A percentile compares a stretch with the other conserved stretches of the same genome.
Conservation (phyloP, 2,329 filamentous ascomycete genomes). For the Venturia nashicola region DNA sequence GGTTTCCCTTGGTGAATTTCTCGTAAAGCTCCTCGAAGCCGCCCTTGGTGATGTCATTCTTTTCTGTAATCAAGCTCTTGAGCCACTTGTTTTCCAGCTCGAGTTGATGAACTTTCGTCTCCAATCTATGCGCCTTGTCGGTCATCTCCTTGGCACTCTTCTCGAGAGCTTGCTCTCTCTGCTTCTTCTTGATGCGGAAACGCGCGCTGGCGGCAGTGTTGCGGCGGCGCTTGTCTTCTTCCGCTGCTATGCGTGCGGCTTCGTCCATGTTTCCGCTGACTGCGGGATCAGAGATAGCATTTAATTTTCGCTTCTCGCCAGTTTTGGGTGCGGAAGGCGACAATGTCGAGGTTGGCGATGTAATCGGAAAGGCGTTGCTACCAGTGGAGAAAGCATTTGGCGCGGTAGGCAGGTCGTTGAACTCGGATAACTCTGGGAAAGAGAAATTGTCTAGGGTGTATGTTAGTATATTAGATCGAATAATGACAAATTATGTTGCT, state of each 20-base stretch:
- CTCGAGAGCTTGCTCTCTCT: slow-evolving; percentile 39
- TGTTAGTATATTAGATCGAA: neutral
- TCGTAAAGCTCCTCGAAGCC: slow-evolving; percentile 6
- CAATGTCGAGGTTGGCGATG: slow-evolving; percentile 17
- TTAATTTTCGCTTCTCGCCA: slow-evolving; percentile 36
- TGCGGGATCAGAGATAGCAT: slow-evolving; percentile 19
- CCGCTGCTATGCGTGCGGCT: slow-evolving; percentile 32
- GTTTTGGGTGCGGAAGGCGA: slow-evolving; percentile 12
- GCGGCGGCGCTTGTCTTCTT: slow-evolving; percentile 41
- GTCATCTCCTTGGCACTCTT: slow-evolving; percentile 39
- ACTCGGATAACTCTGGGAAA: slow-evolving; percentile 29
- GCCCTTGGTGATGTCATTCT: slow-evolving; percentile 15
- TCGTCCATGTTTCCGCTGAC: slow-evolving; percentile 30
- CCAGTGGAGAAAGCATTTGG: slow-evolving; percentile 1
- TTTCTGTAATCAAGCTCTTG: slow-evolving; percentile 39
- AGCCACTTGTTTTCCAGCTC: slow-evolving; percentile 43
- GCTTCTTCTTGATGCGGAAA: slow-evolving; percentile 44
- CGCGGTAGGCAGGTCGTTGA: slow-evolving; percentile 3
- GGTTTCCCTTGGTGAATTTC: slow-evolving; percentile 6
- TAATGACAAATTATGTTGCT: neutral
- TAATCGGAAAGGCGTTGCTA: slow-evolving; percentile 2
- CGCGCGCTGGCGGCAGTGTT: slow-evolving; percentile 41
- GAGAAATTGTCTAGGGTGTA: slow-evolving; percentile 28
- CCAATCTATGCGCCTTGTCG: slow-evolving; percentile 32
- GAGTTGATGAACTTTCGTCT: slow-evolving; percentile 34